Conservation (phyloP, 2,329 filamentous ascomycete genomes). For the Neophaeococcomyces mojaviensis region DNA sequence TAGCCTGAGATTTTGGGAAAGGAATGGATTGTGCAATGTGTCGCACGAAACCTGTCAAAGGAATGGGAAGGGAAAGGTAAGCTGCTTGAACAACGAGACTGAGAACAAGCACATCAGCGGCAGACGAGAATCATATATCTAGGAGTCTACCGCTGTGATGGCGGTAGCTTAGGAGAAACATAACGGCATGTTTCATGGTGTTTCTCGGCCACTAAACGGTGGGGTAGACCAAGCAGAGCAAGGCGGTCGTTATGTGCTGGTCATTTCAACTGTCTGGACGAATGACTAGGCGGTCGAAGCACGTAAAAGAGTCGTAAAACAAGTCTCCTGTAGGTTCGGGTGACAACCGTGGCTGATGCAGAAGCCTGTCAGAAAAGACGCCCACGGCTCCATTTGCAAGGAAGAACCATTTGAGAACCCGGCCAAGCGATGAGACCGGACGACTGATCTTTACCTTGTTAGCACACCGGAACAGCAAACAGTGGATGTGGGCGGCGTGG, state of each 20-base stretch:
- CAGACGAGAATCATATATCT: constrained; percentile 18
- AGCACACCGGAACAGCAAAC: not conserved
- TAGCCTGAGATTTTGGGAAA: constrained; percentile 20
- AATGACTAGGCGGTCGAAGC: not conserved
- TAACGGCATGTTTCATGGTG: constrained; percentile 3
- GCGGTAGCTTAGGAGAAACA: constrained; percentile 4
- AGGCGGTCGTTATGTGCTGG: not conserved
- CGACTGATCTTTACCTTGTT: not conserved
- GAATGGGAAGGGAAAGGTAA: constrained; percentile 21
- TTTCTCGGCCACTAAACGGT: constrained; percentile 1
- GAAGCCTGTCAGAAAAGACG: not conserved
- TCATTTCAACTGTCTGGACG: constrained; percentile 4
- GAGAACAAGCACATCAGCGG: constrained; percentile 12
- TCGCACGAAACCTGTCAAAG: constrained; percentile 25
- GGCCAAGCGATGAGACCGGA: constrained; percentile 4
- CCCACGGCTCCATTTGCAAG: not conserved
- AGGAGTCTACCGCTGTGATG: not conserved
- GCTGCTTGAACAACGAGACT: constrained; percentile 8
- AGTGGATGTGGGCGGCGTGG: constrained; percentile 1
- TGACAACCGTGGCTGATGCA: not conserved
- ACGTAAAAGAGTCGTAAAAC: not conserved
- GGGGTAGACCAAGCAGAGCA: not conserved
- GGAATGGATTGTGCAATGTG: constrained; percentile 24
- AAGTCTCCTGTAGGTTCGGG: not conserved
- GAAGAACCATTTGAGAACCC: not conserved